Percentiles rank a stretch among this genome's conserved stretches.
Conservation (phyloP, 768 basidiomycete genomes). For the Hygrophorus pudorinus region DNA sequence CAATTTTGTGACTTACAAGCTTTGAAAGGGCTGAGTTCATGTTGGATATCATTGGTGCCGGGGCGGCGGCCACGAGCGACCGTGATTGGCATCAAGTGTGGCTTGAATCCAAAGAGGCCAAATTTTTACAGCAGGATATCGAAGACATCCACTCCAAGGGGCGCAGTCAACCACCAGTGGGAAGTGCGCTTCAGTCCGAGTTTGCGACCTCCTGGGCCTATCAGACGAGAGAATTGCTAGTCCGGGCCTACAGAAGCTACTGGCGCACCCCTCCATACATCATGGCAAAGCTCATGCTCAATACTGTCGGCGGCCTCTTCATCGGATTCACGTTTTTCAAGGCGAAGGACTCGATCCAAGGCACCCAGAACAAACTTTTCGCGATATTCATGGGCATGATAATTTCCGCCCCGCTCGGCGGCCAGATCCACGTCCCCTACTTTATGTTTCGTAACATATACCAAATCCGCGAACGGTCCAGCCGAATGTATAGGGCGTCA, state of each 20-base stretch:
- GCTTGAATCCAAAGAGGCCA: conserved; percentile 33
- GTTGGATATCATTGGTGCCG: too few relatives aligned
- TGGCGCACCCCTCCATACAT: conserved; percentile 56
- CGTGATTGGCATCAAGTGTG: conserved; percentile 52
- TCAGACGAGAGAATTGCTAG: conserved; percentile 33
- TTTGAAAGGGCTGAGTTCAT: conserved; percentile 44
- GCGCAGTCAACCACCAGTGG: conserved; percentile 26
- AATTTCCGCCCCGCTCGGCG: conserved; percentile 35
- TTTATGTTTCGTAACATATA: conserved; percentile 55
- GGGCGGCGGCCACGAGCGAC: conserved; percentile 39
- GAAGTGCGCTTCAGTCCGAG: conserved; percentile 24
- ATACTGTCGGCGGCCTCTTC: conserved; percentile 27
- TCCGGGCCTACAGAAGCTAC: conserved; percentile 33
- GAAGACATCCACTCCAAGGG: conserved; percentile 43
- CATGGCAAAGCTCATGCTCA: conserved; percentile 46
- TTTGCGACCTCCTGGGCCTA: conserved; percentile 47
- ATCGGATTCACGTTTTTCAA: conserved; percentile 52
- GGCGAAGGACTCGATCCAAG: conserved; percentile 41
- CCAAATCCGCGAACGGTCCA: conserved; percentile 58
- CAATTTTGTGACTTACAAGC: too few relatives aligned
- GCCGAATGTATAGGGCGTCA: conserved; percentile 56
- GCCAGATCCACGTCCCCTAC: conserved; percentile 58
- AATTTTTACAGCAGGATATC: conserved; percentile 23
- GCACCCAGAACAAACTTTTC: conserved; percentile 57
- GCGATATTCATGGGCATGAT: conserved; percentile 55